Base-by-base conservation (phyloP, 257 asterid genomes). In the Paulownia fortunei region DNA sequence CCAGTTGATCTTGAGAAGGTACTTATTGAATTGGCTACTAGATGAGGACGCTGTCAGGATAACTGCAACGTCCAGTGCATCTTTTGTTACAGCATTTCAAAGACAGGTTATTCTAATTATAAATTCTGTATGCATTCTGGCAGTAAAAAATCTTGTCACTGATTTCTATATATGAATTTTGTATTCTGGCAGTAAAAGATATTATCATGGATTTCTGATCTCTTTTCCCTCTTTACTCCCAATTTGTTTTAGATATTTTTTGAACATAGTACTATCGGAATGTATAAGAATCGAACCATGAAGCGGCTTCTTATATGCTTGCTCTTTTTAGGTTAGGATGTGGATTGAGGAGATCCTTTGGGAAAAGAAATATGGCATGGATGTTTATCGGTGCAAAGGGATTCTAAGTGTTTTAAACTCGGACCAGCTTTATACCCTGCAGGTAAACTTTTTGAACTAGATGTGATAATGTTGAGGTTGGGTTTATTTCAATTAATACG, bases 311-410 rank as follows among this genome's bases (percentile, higher is more conserved):
- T 37, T 27, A 18, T 71, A 13, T 72, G 59, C 27, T 65, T 51
- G 37, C 66, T 71, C 55, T 32, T 71, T 84, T 60, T 76, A 94
- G 99, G 87, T 89, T 52, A 89, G 86, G 47, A 36, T 79, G 63
- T 93, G 99, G 96, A 87, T 95, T 65, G 99, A 95, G 83, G 99
- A 95, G 77, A 83, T 95, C 73, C 97, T 95, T 60, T 93, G 99
- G 99, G 98, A 93, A 39, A 93, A 91, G 60, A 91, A 90, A 80
- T 80, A 91, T 69, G 92, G 83, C 84, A 95, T 95, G 98, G 98
- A 95, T 87, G 88, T 93, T 68, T 95, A 95, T 74, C 94, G 99
- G 21, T 91, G 99, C 87, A 95, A 93, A 83, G 99, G 99, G 73
- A 78, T 95, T 85, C 60, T 95, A 69, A 91, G 82, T 59, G 87